A percentile compares a stretch with the other conserved stretches of the same genome.
Evolutionary conservation across 345 rosid species (phyloP).

Genomic region (Bretschneidera sinensis): DNA sequence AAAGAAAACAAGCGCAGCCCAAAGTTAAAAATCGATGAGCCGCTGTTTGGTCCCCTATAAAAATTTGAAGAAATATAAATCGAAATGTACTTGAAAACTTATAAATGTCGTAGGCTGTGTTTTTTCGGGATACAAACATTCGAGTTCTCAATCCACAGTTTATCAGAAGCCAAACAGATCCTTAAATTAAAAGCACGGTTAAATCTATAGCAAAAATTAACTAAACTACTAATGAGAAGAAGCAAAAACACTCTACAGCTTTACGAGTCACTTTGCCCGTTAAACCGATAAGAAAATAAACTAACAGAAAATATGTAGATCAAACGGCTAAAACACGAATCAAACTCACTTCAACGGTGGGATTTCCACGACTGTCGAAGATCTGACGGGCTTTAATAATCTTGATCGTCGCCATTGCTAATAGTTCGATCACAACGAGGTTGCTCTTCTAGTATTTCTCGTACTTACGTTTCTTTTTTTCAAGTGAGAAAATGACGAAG

Average conservation of each 20-base stretch:
- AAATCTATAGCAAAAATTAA: not conserved
- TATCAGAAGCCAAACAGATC: conserved; percentile 7
- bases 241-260: not conserved
- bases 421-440: conserved; percentile 1
- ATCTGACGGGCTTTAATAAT: conserved; percentile 60
- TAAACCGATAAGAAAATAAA: not conserved
- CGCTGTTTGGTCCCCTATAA: not conserved
- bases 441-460: not conserved
- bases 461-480: not conserved
- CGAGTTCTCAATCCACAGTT: not conserved
- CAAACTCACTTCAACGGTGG: conserved; percentile 62
- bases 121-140: too few species aligned
- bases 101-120: too few species aligned
- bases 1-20: not conserved
- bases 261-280: not conserved
- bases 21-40: not conserved
- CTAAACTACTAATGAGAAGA: too few species aligned
- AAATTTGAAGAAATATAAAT: too few species aligned
- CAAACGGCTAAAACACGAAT: not conserved
- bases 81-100: too few species aligned
- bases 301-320: not conserved
- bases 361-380: conserved; percentile 76
- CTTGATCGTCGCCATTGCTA: conserved; percentile 30
- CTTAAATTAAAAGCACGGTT: too few species aligned
- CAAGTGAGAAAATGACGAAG: not conserved